These are phyloP conservation scores for Pichiaceae sp. DNA, from an alignment of 1,139 yeast genomes.

Conservation along the genomic window DNA sequence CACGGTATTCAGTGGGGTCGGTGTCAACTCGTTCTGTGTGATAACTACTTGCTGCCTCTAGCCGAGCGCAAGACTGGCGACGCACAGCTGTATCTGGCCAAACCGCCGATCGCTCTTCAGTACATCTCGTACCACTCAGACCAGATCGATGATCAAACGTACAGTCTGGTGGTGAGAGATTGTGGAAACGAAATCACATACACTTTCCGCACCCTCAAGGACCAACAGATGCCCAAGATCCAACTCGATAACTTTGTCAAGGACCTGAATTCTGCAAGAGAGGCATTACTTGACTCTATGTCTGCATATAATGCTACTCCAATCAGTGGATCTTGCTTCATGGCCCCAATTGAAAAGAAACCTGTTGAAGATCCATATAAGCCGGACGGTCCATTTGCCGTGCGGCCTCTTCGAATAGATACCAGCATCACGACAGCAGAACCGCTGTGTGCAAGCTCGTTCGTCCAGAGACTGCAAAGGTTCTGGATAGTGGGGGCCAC, in stretches of 20 bases:
- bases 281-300: slow-evolving; percentile 14
- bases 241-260: slow-evolving; percentile 17
- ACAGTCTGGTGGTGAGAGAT: slow-evolving; percentile 12
- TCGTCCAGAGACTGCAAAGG: slow-evolving; percentile 23
- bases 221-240: slow-evolving; percentile 12
- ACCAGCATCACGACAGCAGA: slow-evolving; percentile 19
- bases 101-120: slow-evolving; percentile 21
- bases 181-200: slow-evolving; percentile 13
- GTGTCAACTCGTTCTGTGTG: slow-evolving; percentile 17
- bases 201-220: slow-evolving; percentile 12
- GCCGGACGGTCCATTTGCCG: neutral
- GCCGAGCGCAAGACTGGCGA: slow-evolving; percentile 11
- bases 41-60: slow-evolving; percentile 21
- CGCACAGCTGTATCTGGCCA: slow-evolving; percentile 12
- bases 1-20: slow-evolving; percentile 14
- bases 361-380: neutral
- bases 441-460: slow-evolving; percentile 40
- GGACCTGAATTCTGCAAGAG: slow-evolving; percentile 12
- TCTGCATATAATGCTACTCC: slow-evolving; percentile 14
- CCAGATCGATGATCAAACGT: neutral
- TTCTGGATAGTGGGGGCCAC: slow-evolving; percentile 35
- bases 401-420: slow-evolving; percentile 5
- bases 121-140: slow-evolving; percentile 12
- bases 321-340: slow-evolving; percentile 17
- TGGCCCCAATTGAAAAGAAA: slow-evolving; percentile 1